These are phyloP conservation scores for Danielozyma ontarioensis DNA, from an alignment of 805 yeast genomes.

Conservation along the genomic window DNA sequence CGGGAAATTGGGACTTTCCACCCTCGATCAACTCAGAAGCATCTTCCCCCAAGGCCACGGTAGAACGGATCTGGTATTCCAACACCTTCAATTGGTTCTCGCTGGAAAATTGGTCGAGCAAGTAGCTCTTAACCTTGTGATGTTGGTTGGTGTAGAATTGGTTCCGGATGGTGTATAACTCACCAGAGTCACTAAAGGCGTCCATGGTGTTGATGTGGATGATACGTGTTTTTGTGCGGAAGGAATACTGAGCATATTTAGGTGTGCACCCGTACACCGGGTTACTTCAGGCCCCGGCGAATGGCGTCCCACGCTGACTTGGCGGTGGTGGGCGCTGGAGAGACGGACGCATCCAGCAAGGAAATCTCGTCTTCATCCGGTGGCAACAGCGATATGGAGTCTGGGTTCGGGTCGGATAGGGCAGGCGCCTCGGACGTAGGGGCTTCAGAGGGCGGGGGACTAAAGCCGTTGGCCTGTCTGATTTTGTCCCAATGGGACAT, in stretches of 20 bases:
- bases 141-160: slow-evolving; percentile 60
- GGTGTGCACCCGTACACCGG: not conserved
- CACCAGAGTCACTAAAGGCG: slow-evolving; percentile 40
- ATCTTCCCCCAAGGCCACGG: slow-evolving; percentile 31
- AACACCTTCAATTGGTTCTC: slow-evolving; percentile 35
- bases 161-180: slow-evolving; percentile 51
- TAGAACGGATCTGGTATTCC: slow-evolving; percentile 37
- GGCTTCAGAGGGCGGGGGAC: too few relatives aligned
- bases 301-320: slow-evolving; percentile 18
- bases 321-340: not conserved
- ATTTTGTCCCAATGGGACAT: slow-evolving; percentile 33
- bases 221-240: slow-evolving; percentile 4
- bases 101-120: slow-evolving; percentile 32
- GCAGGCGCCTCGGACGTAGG: too few relatives aligned
- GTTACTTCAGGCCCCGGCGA: slow-evolving; percentile 3
- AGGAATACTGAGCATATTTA: not conserved
- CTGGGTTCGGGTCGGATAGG: too few relatives aligned
- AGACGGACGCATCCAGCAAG: too few relatives aligned
- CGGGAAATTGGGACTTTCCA: slow-evolving; percentile 30
- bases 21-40: slow-evolving; percentile 34
- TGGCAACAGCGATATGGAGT: too few relatives aligned
- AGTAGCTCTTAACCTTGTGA: slow-evolving; percentile 35
- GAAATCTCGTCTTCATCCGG: too few relatives aligned
- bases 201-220: slow-evolving; percentile 21
- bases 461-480: slow-evolving; percentile 25